Conservation (phyloP, 2,329 filamentous ascomycete genomes). For the Lasiodiplodia hormozganensis region DNA sequence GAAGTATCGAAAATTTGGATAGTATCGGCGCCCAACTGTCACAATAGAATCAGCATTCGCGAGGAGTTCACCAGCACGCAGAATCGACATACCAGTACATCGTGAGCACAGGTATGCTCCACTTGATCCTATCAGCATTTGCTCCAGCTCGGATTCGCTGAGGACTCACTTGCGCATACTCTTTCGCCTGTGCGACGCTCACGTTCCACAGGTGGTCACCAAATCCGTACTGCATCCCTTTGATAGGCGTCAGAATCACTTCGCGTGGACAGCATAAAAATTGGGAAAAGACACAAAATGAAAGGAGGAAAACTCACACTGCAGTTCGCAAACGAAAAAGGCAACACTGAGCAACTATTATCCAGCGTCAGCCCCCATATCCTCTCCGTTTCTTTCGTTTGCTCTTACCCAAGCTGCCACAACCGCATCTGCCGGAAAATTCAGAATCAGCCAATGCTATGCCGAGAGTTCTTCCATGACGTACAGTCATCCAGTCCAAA, state of each 20-base stretch:
- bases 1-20: slow-evolving; percentile 10
- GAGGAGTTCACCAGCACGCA: not conserved
- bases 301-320: not conserved
- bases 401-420: slow-evolving; percentile 17
- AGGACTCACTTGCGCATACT: slow-evolving; percentile 1
- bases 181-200: not conserved
- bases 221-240: slow-evolving; percentile 19
- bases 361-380: not conserved
- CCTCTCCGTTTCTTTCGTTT: not conserved
- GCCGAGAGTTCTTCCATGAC: not conserved
- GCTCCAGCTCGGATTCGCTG: not conserved
- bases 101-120: slow-evolving; percentile 4
- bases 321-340: slow-evolving; percentile 12
- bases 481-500: slow-evolving; percentile 17
- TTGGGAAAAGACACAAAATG: not conserved
- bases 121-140: not conserved
- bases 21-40: slow-evolving; percentile 14
- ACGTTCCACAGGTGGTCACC: slow-evolving; percentile 17
- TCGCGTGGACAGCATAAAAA: not conserved
- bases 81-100: slow-evolving; percentile 3
- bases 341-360: slow-evolving; percentile 4
- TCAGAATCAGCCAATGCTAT: too few species aligned
- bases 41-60: not conserved
- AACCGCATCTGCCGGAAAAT: not conserved
- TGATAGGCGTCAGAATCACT: not conserved